These are phyloP conservation scores for Zanthoxylum bungeanum DNA, from an alignment of 345 rosid species.

Conservation along the genomic window DNA sequence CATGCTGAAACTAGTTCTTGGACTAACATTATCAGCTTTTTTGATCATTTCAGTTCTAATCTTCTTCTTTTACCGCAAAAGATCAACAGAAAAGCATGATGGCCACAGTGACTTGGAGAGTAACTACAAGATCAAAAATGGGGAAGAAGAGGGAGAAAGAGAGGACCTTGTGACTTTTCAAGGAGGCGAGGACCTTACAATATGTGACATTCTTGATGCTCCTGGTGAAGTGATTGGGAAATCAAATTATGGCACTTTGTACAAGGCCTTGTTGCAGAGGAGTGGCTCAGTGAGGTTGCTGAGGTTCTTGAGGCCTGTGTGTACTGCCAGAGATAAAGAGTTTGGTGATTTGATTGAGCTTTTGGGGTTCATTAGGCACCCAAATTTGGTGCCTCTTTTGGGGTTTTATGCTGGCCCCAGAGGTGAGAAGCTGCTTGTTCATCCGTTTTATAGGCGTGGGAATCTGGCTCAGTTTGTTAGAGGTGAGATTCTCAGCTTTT, in stretches of 20 bases:
- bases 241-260: conserved; percentile 79
- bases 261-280: conserved; percentile 69
- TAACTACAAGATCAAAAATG: conserved; percentile 19
- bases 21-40: conserved; percentile 34
- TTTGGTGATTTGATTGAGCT: conserved; percentile 46
- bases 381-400: conserved; percentile 79
- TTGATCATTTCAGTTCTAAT: conserved; percentile 33
- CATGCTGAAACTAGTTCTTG: conserved; percentile 46
- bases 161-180: conserved; percentile 66
- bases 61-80: conserved; percentile 34
- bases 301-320: conserved; percentile 80
- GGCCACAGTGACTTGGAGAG: conserved; percentile 37
- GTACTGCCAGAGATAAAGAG: conserved; percentile 45
- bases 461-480: conserved; percentile 67
- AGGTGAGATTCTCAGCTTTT: conserved; percentile 40
- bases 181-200: conserved; percentile 72
- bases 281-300: conserved; percentile 54
- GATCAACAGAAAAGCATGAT: conserved; percentile 8
- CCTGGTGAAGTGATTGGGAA: conserved; percentile 97
- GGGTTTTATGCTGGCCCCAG: conserved; percentile 86
- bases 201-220: conserved; percentile 80
- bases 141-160: conserved; percentile 18
- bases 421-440: conserved; percentile 91
- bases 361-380: conserved; percentile 63
- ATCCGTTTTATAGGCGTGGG: conserved; percentile 64